A percentile compares a stretch with the other conserved stretches of the same genome.
Conservation (phyloP, 768 basidiomycete species). For the Naganishia antarctica region DNA sequence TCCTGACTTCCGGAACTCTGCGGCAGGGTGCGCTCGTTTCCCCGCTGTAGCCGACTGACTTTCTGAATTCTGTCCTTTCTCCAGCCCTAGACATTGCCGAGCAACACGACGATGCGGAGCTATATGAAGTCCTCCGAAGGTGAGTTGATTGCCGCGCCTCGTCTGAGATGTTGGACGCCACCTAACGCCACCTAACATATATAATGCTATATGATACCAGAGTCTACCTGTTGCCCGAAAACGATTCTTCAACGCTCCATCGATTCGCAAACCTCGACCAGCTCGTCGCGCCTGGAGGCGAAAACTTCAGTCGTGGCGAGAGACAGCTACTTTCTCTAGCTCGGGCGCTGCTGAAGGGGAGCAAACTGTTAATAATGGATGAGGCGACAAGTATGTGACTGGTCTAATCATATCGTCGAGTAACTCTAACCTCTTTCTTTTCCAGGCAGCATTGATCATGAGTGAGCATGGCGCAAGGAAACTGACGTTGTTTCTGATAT, state of each 20-base stretch:
- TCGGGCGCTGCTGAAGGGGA: conserved; percentile 42
- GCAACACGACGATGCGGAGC: conserved; percentile 79
- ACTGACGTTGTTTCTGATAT: neutral
- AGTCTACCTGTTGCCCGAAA: conserved; percentile 43
- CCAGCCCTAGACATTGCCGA: conserved; percentile 67
- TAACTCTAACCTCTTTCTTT: conserved; percentile 51
- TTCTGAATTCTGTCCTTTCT: too few relatives aligned
- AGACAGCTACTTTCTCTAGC: conserved; percentile 45
- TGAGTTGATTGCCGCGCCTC: conserved; percentile 31
- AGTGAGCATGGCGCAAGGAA: neutral
- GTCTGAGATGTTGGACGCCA: neutral
- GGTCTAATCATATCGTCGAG: conserved; percentile 27
- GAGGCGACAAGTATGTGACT: conserved; percentile 42
- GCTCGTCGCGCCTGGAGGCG: neutral
- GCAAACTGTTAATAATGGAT: conserved; percentile 47
- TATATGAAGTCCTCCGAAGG: conserved; percentile 50
- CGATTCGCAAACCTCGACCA: conserved; percentile 13
- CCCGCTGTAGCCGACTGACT: too few relatives aligned
- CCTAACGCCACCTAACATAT: too few relatives aligned
- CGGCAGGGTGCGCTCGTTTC: conserved; percentile 14
- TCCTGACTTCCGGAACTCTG: conserved; percentile 44
- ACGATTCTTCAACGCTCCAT: conserved; percentile 29
- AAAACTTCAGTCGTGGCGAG: conserved; percentile 46
- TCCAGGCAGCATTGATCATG: conserved; percentile 48
- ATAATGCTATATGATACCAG: too few relatives aligned